Conservation (phyloP, 140 eudicot species). For the Oenanthe javanica region DNA sequence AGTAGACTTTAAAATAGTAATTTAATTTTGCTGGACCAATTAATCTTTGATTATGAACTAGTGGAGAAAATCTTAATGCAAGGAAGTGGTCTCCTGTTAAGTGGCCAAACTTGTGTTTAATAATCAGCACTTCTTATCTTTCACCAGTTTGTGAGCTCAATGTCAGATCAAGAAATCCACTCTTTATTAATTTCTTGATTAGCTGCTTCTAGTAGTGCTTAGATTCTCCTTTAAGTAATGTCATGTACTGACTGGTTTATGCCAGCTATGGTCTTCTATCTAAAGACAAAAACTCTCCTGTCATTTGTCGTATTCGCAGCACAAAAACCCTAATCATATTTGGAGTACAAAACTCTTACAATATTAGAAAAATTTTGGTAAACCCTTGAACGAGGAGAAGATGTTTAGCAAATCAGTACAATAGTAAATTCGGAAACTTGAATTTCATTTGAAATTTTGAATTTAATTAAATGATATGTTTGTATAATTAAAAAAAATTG, state of each 20-base stretch:
- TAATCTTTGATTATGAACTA: conserved; percentile 17
- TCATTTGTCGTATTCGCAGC: neutral
- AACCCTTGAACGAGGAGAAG: no score
- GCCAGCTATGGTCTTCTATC: neutral
- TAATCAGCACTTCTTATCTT: neutral
- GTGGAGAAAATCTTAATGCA: conserved; percentile 33
- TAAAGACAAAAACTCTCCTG: neutral
- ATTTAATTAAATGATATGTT: no score
- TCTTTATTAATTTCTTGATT: conserved; percentile 18
- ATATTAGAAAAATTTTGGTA: no score
- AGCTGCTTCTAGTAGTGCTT: conserved; percentile 45
- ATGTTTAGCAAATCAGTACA: neutral
- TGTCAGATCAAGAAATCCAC: conserved; percentile 36
- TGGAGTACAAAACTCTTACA: no score
- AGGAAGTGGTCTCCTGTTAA: conserved; percentile 31
- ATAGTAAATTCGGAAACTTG: neutral
- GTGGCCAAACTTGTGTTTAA: conserved; percentile 44
- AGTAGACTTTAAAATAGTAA: neutral
- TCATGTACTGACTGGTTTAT: neutral
- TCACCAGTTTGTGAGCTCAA: conserved; percentile 25
- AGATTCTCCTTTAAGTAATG: conserved; percentile 27
- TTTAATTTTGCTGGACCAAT: conserved; percentile 18
- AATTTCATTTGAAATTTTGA: no score
- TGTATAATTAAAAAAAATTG: no score
- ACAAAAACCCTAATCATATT: no score